phyloP scores from a whole-genome alignment of 176 grass and related monocot genomes.

The Leersia perrieri region DNA sequence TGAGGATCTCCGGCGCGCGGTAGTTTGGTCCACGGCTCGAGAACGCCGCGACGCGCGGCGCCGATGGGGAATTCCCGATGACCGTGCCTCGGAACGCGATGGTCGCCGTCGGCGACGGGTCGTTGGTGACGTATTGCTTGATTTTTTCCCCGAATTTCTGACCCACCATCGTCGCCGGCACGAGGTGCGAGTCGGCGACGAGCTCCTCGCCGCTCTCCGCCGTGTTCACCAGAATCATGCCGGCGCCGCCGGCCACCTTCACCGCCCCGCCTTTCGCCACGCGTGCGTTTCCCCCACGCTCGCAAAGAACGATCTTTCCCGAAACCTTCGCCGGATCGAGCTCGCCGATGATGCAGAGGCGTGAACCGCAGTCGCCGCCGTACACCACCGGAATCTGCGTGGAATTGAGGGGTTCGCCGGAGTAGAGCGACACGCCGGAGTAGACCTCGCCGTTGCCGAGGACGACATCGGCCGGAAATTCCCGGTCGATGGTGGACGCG shows the following conservation, averaged over 20 bases:
- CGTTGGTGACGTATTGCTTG: slow-evolving; percentile 50
- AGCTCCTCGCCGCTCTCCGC: slow-evolving; percentile 79
- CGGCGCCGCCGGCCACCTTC: slow-evolving; percentile 52
- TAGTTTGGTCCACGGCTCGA: slow-evolving; percentile 83
- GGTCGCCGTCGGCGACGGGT: slow-evolving; percentile 68
- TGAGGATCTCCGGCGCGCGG: slow-evolving; percentile 68
- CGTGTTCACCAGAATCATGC: slow-evolving; percentile 79
- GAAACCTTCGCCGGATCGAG: slow-evolving; percentile 54
- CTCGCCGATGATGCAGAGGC: slow-evolving; percentile 31
- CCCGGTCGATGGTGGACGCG: slow-evolving; percentile 68
- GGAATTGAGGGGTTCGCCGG: slow-evolving; percentile 43
- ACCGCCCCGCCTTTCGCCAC: slow-evolving; percentile 72
- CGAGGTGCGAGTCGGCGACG: slow-evolving; percentile 81
- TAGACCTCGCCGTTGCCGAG: slow-evolving; percentile 56
- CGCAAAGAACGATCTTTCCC: slow-evolving; percentile 79
- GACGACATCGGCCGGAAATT: slow-evolving; percentile 67
- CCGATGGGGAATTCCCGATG: slow-evolving; percentile 52
- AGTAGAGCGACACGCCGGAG: slow-evolving; percentile 63
- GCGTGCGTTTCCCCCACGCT: slow-evolving; percentile 57
- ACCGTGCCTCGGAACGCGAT: slow-evolving; percentile 72
- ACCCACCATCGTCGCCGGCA: slow-evolving; percentile 81
- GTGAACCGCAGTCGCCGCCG: slow-evolving; percentile 58
- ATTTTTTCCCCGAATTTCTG: slow-evolving; percentile 68
- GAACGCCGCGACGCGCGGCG: slow-evolving; percentile 66
- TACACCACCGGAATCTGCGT: slow-evolving; percentile 54